Evolutionary conservation across 495 filamentous ascomycete genomes (phyloP), one percentile per base, ranked within the genome.

Genomic region (Lepraria neglecta): DNA sequence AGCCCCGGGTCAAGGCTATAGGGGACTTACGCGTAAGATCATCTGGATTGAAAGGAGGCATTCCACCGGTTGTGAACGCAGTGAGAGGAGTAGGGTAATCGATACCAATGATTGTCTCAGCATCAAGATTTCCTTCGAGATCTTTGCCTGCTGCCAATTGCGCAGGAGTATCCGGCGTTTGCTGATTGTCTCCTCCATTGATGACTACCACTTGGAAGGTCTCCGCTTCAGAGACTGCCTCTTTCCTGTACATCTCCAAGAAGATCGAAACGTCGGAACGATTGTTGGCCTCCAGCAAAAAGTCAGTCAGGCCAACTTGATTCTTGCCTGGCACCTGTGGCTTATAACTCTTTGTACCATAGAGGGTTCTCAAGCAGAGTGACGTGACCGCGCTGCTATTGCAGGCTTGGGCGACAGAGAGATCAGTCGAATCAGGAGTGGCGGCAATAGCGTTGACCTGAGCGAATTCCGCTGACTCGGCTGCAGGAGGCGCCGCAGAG

Each of bases 1-100:
- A 24, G 24, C 24, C 24, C 24, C 24, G 24, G 24, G 24, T 24
- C 11, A 15, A 40, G 15, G 17, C 10, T 40, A 55, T 6, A 15
- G 10, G 19, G 6, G n/a, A 27, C 58, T 52, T 56, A 64, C 58
- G 64, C 12, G 64, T 65, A 0, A 43, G 11, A n/a, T 81, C 72
- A 59, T 88, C 85, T 1, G 87, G 86, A 10, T 84, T 75, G 35
- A 88, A 80, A 3, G 76, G 75, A 12, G 75, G 84, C 42, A 78
- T 79, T 42, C 86, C 87, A 28, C 82, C 86, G 19, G 85, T 88
- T 70, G 76, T 86, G 74, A 81, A 90, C 59, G 87, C 84, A 0
- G 75, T 79, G n/a, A 85, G 77, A 0, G 84, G 84, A 9, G 85
- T 72, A 3, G 83, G 83, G 45, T 78, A 72, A 64, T 75, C 77